Percentiles rank a stretch among this genome's conserved stretches.
These are phyloP conservation scores for Alternaria solani DNA, from an alignment of 2,329 filamentous ascomycete species.

Conservation along the genomic window DNA sequence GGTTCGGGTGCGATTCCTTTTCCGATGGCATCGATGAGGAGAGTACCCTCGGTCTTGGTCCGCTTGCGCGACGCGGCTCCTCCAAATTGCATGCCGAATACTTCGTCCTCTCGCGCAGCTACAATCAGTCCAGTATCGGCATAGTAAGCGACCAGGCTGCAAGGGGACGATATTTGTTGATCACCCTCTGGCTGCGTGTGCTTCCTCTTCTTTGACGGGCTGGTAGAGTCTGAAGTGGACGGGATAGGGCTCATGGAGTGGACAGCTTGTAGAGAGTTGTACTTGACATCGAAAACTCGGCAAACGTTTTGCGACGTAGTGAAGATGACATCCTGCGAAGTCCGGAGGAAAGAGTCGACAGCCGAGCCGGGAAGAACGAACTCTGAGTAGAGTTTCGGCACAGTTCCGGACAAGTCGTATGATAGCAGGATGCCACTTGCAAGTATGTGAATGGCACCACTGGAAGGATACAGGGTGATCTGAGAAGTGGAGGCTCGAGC, in stretches of 20 bases:
- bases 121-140: constrained; percentile 72
- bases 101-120: constrained; percentile 67
- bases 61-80: constrained; percentile 46
- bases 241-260: constrained; percentile 41
- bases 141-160: constrained; percentile 60
- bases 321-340: constrained; percentile 73
- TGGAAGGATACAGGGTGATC: constrained; percentile 69
- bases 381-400: constrained; percentile 66
- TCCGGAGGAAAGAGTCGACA: constrained; percentile 69
- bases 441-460: constrained; percentile 70
- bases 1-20: constrained; percentile 60
- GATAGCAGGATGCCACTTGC: constrained; percentile 63
- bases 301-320: constrained; percentile 66
- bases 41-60: constrained; percentile 56
- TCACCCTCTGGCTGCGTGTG: constrained; percentile 43
- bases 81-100: constrained; percentile 70
- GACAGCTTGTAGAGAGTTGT: constrained; percentile 60
- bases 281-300: constrained; percentile 71
- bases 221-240: constrained; percentile 41
- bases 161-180: constrained; percentile 54
- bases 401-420: constrained; percentile 69
- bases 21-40: constrained; percentile 77
- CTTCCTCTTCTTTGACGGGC: constrained; percentile 46
- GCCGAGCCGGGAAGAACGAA: constrained; percentile 61
- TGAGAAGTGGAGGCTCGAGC: constrained; percentile 18